phyloP scores from a whole-genome alignment of 352 stramenopile genomes.

The Globisporangium splendens region DNA sequence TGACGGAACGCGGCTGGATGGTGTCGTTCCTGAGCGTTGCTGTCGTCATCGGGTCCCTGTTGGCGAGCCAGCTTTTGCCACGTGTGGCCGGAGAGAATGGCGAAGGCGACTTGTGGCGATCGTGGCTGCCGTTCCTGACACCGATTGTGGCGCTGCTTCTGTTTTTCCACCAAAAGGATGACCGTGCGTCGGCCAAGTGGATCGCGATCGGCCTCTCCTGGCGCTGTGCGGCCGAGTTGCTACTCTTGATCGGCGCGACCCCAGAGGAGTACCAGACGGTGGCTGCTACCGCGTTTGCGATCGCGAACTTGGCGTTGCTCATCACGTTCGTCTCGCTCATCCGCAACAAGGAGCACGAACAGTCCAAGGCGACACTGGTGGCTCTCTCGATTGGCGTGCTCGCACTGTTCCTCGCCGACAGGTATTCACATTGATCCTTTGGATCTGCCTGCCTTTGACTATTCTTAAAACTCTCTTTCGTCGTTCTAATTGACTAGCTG shows the following conservation, averaged over 20 bases:
- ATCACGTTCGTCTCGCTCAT: slow-evolving; percentile 42
- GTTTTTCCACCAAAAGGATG: slow-evolving; percentile 75
- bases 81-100: slow-evolving; percentile 13
- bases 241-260: slow-evolving; percentile 51
- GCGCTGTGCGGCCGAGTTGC: slow-evolving; percentile 64
- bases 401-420: slow-evolving; percentile 68
- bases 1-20: slow-evolving; percentile 58
- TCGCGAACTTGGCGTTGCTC: slow-evolving; percentile 61
- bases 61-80: slow-evolving; percentile 56
- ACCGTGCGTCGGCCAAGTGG: slow-evolving; percentile 71
- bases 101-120: slow-evolving; percentile 37
- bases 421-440: slow-evolving; percentile 22
- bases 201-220: slow-evolving; percentile 77
- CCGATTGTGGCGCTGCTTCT: slow-evolving; percentile 61
- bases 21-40: slow-evolving; percentile 65
- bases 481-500: slow-evolving; percentile 17
- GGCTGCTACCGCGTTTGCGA: slow-evolving; percentile 24
- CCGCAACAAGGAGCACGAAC: slow-evolving; percentile 43
- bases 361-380: slow-evolving; percentile 53
- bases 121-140: slow-evolving; percentile 64
- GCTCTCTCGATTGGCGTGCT: slow-evolving; percentile 34
- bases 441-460: not conserved
- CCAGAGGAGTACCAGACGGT: slow-evolving; percentile 46
- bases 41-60: slow-evolving; percentile 60
- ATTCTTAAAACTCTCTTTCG: not conserved